Evolutionary conservation across 257 asterid genomes (phyloP).

Genomic region (Mitragyna speciosa): DNA sequence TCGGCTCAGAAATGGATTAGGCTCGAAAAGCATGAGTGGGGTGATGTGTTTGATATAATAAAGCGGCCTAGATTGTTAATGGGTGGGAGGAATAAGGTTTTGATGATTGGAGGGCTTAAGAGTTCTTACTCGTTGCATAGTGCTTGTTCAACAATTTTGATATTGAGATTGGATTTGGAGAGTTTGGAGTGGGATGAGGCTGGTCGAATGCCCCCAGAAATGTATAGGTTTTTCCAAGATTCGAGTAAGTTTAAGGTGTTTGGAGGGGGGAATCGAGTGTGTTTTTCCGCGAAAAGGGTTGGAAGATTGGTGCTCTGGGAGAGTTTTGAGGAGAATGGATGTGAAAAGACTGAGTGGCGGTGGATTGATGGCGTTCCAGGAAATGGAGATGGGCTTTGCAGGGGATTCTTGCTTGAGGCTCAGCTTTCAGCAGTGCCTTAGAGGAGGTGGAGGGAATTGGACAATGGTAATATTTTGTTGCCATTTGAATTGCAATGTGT

Average conservation of each 20-base stretch:
- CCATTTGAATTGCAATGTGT: constrained; percentile 2
- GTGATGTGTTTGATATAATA: constrained; percentile 81
- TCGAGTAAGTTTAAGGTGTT: constrained; percentile 94
- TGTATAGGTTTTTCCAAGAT: constrained; percentile 75
- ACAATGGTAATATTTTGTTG: constrained; percentile 18
- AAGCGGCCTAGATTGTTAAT: constrained; percentile 76
- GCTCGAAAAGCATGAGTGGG: constrained; percentile 81
- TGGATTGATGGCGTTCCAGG: constrained; percentile 87
- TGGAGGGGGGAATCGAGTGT: constrained; percentile 82
- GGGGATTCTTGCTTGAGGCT: constrained; percentile 83
- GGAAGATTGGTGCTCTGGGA: constrained; percentile 82
- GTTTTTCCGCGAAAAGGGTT: constrained; percentile 88
- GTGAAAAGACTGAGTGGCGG: constrained; percentile 68
- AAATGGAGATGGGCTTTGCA: constrained; percentile 79
- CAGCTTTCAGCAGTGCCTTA: constrained; percentile 61
- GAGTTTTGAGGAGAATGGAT: constrained; percentile 45
- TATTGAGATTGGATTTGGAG: constrained; percentile 82
- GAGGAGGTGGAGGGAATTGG: constrained; percentile 14
- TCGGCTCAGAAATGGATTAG: constrained; percentile 71
- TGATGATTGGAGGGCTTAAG: constrained; percentile 83
- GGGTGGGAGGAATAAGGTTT: constrained; percentile 59
- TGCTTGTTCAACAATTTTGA: constrained; percentile 76
- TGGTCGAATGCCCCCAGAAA: constrained; percentile 83
- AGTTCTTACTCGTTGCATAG: constrained; percentile 74
- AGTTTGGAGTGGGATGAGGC: constrained; percentile 95